phyloP scores from a whole-genome alignment of 1,284 basidiomycete genomes.

The Microbotryum intermedium region DNA sequence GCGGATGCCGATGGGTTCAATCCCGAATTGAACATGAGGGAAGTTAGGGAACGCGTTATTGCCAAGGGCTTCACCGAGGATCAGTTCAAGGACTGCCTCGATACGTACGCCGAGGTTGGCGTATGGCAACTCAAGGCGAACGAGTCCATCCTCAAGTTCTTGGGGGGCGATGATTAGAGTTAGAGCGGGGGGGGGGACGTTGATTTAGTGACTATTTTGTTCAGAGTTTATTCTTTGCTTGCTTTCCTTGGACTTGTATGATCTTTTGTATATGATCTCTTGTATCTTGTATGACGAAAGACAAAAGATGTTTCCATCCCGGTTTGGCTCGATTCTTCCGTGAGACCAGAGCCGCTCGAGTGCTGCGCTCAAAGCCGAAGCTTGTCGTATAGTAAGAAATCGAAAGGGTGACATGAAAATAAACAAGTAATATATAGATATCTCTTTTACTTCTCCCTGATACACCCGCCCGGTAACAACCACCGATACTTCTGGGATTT shows the following conservation, averaged over 20 bases:
- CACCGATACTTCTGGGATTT: constrained; percentile 50
- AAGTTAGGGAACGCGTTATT: constrained; percentile 72
- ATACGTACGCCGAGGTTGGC: constrained; percentile 30
- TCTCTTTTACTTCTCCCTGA: constrained; percentile 21
- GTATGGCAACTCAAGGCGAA: constrained; percentile 31
- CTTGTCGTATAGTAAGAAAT: too few species aligned
- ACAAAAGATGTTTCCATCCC: too few species aligned
- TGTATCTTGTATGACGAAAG: too few species aligned
- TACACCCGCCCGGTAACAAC: constrained; percentile 54
- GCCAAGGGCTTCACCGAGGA: constrained; percentile 82
- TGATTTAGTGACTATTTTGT: too few species aligned
- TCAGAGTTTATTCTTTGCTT: too few species aligned
- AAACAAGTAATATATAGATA: neutral
- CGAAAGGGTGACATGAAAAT: too few species aligned
- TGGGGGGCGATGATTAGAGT: neutral
- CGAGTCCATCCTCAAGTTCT: constrained; percentile 19
- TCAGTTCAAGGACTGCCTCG: constrained; percentile 53
- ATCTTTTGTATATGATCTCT: too few species aligned
- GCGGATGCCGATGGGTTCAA: constrained; percentile 21
- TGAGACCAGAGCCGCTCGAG: too few species aligned
- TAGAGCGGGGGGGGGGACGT: too few species aligned
- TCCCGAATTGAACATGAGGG: constrained; percentile 56
- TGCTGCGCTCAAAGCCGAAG: too few species aligned
- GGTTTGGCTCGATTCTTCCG: too few species aligned
- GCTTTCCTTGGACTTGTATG: too few species aligned